Evolutionary conservation across 345 rosid genomes (phyloP).

Genomic region (Luvunga scandens): DNA sequence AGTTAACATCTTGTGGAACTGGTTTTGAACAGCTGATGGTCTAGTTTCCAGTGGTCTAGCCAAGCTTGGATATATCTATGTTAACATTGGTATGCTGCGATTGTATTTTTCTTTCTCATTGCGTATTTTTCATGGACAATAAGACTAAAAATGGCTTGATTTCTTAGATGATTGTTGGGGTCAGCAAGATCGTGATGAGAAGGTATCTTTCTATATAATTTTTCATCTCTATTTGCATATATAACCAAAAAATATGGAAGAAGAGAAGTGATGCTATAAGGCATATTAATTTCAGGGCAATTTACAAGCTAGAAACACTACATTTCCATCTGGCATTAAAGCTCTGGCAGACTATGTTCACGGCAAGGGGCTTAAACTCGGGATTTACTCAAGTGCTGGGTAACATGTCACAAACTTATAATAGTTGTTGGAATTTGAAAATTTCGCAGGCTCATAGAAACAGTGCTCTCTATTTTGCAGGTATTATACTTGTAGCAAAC

Average conservation of each 20-base stretch:
- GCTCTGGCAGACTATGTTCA: conserved; percentile 83
- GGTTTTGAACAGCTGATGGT: conserved; percentile 58
- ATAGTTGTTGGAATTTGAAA: neutral
- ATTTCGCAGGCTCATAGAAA: too few species aligned
- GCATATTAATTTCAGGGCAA: conserved; percentile 45
- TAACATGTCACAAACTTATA: conserved; percentile 16
- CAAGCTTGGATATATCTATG: conserved; percentile 72
- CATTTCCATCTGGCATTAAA: conserved; percentile 86
- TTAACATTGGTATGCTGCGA: conserved; percentile 68
- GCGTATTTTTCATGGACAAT: neutral
- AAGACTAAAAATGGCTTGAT: neutral
- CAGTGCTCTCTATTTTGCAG: conserved; percentile 29
- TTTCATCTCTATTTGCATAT: neutral
- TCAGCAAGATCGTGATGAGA: conserved; percentile 59
- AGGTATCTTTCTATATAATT: conserved; percentile 34
- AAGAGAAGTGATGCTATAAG: neutral
- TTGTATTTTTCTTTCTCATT: neutral
- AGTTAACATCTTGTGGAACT: neutral
- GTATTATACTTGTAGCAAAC: conserved; percentile 75
- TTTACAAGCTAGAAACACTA: conserved; percentile 54
- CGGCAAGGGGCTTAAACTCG: conserved; percentile 81
- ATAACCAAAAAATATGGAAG: neutral
- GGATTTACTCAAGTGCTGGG: conserved; percentile 94
- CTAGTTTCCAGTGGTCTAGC: conserved; percentile 77
- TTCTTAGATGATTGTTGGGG: conserved; percentile 95